These are phyloP conservation scores for Boletales sp. DNA, from an alignment of 768 basidiomycete species.

Conservation along the genomic window DNA sequence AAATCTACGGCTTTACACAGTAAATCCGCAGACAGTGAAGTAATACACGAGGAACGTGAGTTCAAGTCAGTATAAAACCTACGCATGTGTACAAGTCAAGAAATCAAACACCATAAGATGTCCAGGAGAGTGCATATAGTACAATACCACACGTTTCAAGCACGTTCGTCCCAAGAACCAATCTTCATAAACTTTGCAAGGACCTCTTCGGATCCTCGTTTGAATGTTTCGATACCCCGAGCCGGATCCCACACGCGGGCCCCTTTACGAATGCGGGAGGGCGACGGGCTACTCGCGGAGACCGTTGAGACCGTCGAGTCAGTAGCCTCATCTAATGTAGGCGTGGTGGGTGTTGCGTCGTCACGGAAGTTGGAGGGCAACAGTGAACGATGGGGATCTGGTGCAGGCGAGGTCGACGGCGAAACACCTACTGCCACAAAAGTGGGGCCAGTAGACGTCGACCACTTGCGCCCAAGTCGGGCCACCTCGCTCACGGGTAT, in stretches of 20 bases:
- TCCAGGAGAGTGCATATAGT: background rate
- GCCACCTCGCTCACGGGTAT: slow-evolving; percentile 13
- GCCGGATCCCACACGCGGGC: slow-evolving; percentile 83
- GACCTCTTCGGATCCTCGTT: slow-evolving; percentile 84
- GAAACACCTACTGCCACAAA: background rate
- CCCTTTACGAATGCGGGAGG: slow-evolving; percentile 38
- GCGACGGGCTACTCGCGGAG: background rate
- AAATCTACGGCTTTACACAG: background rate
- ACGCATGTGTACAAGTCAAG: background rate
- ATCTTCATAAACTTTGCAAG: slow-evolving; percentile 78
- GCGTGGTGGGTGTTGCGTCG: slow-evolving; percentile 9
- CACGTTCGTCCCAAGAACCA: slow-evolving; percentile 63
- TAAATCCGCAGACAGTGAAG: background rate
- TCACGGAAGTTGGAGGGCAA: slow-evolving; percentile 14
- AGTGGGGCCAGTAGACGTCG: slow-evolving; percentile 9
- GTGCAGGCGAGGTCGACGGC: slow-evolving; percentile 1
- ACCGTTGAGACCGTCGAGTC: too few species aligned
- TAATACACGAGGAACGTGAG: background rate
- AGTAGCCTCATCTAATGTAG: slow-evolving; percentile 5
- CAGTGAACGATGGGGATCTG: slow-evolving; percentile 13
- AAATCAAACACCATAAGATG: background rate
- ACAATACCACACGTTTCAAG: slow-evolving; percentile 5
- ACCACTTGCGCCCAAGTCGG: slow-evolving; percentile 18
- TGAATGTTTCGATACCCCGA: slow-evolving; percentile 81
- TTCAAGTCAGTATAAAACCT: background rate